Evolutionary conservation across 2,329 filamentous ascomycete species (phyloP).

Genomic region (Sodiomyces alkalinus): DNA sequence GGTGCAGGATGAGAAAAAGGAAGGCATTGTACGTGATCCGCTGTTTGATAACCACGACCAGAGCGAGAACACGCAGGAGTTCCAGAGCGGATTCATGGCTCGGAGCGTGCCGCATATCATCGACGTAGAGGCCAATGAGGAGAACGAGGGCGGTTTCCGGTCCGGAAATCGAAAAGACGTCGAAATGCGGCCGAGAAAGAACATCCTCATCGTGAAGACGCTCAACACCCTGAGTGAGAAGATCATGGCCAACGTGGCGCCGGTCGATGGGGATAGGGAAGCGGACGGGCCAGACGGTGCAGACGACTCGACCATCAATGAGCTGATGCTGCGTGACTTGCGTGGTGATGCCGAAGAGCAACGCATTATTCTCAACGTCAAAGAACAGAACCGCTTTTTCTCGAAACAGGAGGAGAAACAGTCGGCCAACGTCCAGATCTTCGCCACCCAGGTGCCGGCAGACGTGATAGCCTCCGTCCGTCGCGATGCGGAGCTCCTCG

Average conservation of each 20-base stretch:
- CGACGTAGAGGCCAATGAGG: slow-evolving; percentile 85
- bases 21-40: slow-evolving; percentile 35
- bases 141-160: slow-evolving; percentile 74
- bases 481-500: slow-evolving; percentile 40
- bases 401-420: slow-evolving; percentile 38
- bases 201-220: slow-evolving; percentile 77
- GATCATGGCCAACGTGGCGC: slow-evolving; percentile 75
- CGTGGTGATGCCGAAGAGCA: slow-evolving; percentile 58
- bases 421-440: slow-evolving; percentile 32
- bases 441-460: slow-evolving; percentile 53
- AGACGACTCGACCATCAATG: slow-evolving; percentile 58
- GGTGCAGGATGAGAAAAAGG: slow-evolving; percentile 59
- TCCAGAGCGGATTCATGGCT: slow-evolving; percentile 38
- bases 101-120: slow-evolving; percentile 75
- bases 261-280: slow-evolving; percentile 51
- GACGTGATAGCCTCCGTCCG: slow-evolving; percentile 52
- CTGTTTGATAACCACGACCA: slow-evolving; percentile 79
- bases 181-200: slow-evolving; percentile 72
- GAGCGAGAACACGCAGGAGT: slow-evolving; percentile 44
- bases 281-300: slow-evolving; percentile 49
- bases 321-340: slow-evolving; percentile 68
- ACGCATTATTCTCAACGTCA: slow-evolving; percentile 72
- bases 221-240: slow-evolving; percentile 87
- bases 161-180: slow-evolving; percentile 74
- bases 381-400: slow-evolving; percentile 75